Evolutionary conservation across 768 basidiomycete genomes (phyloP).

Genomic region (Rhodosporidiobolus odoratus): DNA sequence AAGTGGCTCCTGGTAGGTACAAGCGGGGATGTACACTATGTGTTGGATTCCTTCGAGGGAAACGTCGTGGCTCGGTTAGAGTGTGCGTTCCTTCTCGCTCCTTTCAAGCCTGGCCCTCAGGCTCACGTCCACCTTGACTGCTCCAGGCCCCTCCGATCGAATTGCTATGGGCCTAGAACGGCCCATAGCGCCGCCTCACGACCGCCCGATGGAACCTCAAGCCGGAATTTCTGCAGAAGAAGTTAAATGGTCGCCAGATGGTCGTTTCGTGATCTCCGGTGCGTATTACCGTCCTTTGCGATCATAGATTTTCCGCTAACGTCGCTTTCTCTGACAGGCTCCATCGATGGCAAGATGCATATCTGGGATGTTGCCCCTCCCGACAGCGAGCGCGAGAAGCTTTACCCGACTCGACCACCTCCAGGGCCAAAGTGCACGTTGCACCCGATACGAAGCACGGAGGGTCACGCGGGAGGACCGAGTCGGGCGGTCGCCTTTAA

Average conservation of each 20-base stretch:
- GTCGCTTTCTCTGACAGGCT: constrained; percentile 38
- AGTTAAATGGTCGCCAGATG: constrained; percentile 89
- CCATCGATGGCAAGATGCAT: constrained; percentile 66
- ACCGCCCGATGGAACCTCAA: constrained; percentile 56
- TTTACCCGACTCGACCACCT: constrained; percentile 46
- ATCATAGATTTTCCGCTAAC: neutral
- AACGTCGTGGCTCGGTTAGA: constrained; percentile 69
- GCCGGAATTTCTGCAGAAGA: constrained; percentile 88
- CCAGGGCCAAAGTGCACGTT: constrained; percentile 52
- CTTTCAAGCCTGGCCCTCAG: constrained; percentile 42
- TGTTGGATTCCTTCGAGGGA: constrained; percentile 85
- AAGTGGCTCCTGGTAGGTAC: constrained; percentile 88
- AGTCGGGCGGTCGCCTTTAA: constrained; percentile 84
- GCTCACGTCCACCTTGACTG: neutral
- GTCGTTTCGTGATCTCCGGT: constrained; percentile 80
- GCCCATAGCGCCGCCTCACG: constrained; percentile 51
- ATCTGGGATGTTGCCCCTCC: constrained; percentile 71
- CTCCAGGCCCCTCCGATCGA: neutral
- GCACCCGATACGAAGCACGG: constrained; percentile 55
- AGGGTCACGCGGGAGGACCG: constrained; percentile 71
- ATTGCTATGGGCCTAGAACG: constrained; percentile 70
- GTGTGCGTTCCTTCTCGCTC: neutral
- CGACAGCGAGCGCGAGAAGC: constrained; percentile 40
- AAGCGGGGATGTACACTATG: constrained; percentile 84
- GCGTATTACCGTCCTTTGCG: constrained; percentile 44